These are phyloP conservation scores for Fusarium ambrosium DNA, from an alignment of 2,329 filamentous ascomycete species.

Conservation along the genomic window DNA sequence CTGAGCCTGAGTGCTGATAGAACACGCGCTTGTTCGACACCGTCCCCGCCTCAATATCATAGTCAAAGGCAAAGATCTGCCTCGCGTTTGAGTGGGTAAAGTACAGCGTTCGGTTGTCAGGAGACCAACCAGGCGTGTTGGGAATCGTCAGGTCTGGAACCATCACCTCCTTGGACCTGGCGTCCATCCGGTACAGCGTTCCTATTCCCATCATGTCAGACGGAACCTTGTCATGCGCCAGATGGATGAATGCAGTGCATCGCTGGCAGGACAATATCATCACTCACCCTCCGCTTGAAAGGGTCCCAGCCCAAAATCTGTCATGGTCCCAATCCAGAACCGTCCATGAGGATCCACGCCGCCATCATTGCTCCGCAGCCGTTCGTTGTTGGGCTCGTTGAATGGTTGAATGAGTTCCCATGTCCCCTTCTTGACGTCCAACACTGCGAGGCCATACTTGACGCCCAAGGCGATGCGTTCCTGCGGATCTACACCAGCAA, in stretches of 20 bases:
- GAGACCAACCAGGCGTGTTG: constrained; percentile 87
- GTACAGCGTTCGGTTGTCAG: constrained; percentile 80
- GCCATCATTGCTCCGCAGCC: constrained; percentile 83
- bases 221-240: not conserved
- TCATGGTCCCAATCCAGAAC: constrained; percentile 91
- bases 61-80: constrained; percentile 82
- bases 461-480: constrained; percentile 81
- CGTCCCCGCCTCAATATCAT: constrained; percentile 72
- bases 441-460: constrained; percentile 85
- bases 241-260: not conserved
- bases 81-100: constrained; percentile 82
- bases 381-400: constrained; percentile 58
- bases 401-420: constrained; percentile 69
- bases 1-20: constrained; percentile 75
- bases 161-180: constrained; percentile 70
- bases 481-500: constrained; percentile 72
- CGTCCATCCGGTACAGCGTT: constrained; percentile 78
- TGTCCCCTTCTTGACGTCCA: constrained; percentile 72
- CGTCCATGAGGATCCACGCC: constrained; percentile 83
- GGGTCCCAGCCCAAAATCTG: constrained; percentile 71
- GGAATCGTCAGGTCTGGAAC: constrained; percentile 80
- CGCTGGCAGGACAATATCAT: not conserved
- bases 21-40: constrained; percentile 78
- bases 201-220: constrained; percentile 61
- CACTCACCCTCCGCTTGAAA: constrained; percentile 71